Conservation (phyloP, 1,284 basidiomycete genomes). For the Meira miltonrushii region DNA sequence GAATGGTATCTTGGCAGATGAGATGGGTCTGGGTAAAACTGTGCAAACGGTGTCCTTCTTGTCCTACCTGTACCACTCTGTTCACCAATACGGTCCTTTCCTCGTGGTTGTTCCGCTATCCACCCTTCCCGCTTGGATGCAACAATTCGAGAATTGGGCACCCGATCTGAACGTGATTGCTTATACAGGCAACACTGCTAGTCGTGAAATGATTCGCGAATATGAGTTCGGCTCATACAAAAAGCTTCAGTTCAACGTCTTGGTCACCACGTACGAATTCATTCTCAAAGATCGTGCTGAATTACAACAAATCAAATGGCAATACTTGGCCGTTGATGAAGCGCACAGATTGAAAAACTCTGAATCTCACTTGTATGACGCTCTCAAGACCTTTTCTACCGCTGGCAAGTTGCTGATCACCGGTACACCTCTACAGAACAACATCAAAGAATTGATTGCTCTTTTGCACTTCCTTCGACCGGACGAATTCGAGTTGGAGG, state of each 20-base stretch:
- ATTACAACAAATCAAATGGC: constrained; percentile 88
- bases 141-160: constrained; percentile 96
- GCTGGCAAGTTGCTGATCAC: constrained; percentile 93
- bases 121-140: constrained; percentile 96
- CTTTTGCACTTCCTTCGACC: constrained; percentile 99
- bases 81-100: constrained; percentile 87
- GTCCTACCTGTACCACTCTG: constrained; percentile 88
- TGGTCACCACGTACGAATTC: constrained; percentile 97
- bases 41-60: constrained; percentile 96
- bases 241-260: constrained; percentile 81
- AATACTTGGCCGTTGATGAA: constrained; percentile 99
- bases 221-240: constrained; percentile 82
- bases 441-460: constrained; percentile 93
- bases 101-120: constrained; percentile 96
- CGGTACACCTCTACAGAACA: constrained; percentile 97
- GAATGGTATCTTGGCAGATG: constrained; percentile 96
- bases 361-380: constrained; percentile 94
- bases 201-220: constrained; percentile 70
- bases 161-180: constrained; percentile 76
- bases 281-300: constrained; percentile 95
- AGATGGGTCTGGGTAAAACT: constrained; percentile 98
- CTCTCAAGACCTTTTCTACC: constrained; percentile 78
- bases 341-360: constrained; percentile 98
- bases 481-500: constrained; percentile 76
- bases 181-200: constrained; percentile 89